Evolutionary conservation across 805 yeast genomes (phyloP), one percentile per base, ranked within the genome.

Genomic region (Ogataea wickerhamii): DNA sequence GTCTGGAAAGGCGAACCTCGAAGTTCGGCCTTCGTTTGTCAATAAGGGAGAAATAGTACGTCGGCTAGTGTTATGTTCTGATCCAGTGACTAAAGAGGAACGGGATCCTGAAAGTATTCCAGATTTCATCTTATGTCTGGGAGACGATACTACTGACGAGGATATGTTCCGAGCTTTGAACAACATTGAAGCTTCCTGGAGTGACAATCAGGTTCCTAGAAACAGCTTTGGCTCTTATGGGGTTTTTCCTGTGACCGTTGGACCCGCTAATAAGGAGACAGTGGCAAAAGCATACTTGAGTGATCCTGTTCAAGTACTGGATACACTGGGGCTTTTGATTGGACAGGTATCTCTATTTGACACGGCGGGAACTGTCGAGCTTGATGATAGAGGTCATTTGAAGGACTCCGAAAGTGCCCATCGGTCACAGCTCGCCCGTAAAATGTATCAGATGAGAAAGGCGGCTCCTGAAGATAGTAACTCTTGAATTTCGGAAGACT

Each of bases 1-100:
- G 97, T 72, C 83, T 11, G 99, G 99, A 32, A 93, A 93, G 64
- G 98, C 98, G 22, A 93, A 93, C 56, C 75, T 93, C 32, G 99
- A 93, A 64, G 98, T 93, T n/a, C 73, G 98, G 47, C 99, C 99
- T 11, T 77, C 78, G 43, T 85, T 88, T 59, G 87, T 91, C 38
- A 93, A 93, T 67, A 93, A 93, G 62, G 99, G 99, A 40, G 98
- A 91, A 62, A 93, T 93, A 53, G 98, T 86, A 25, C 83, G 78
- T 56, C 67, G 88, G 44, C 70, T 91, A 41, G 86, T 87, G 8
- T 66, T 78, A 52, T 74, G 75, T 39, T 71, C 74, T 14, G 82
- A 82, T 56, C 86, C 86, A 3, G 63, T 64, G 32, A 57, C 57
- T 3, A 40, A 44, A 31, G 35, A 40, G 6, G 26, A 33, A 6